A percentile compares a stretch with the other conserved stretches of the same genome.
These are phyloP conservation scores for Coemansia sp. DNA, from an alignment of 192 early-diverging fungal genomes.

Conservation along the genomic window DNA sequence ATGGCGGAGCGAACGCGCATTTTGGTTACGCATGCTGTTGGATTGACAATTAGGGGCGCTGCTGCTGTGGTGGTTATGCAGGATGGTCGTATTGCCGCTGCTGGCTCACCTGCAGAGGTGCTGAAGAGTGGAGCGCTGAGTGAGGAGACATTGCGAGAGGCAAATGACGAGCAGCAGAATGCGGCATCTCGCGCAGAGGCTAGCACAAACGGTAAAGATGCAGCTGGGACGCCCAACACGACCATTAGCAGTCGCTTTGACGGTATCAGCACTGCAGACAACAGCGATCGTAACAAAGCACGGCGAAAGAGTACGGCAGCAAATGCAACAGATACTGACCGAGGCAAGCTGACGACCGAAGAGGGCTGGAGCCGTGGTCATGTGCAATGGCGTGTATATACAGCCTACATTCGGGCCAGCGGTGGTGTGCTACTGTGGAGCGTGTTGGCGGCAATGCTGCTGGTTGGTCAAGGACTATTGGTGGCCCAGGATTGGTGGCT, in stretches of 20 bases:
- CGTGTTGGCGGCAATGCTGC: slow-evolving; percentile 34
- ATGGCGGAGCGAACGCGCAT: slow-evolving; percentile 77
- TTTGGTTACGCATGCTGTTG: slow-evolving; percentile 91
- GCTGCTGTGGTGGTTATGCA: slow-evolving; percentile 63
- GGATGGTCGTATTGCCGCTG: slow-evolving; percentile 61
- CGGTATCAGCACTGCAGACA: slow-evolving; percentile 2
- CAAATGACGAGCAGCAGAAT: slow-evolving; percentile 32
- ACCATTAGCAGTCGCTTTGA: slow-evolving; percentile 29
- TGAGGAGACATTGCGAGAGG: slow-evolving; percentile 33
- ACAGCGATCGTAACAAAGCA: background rate
- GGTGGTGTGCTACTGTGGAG: slow-evolving; percentile 67
- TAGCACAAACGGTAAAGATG: slow-evolving; percentile 18
- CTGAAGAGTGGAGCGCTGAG: slow-evolving; percentile 36
- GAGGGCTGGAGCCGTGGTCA: slow-evolving; percentile 80
- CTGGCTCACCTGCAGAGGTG: slow-evolving; percentile 54
- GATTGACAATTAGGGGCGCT: slow-evolving; percentile 61
- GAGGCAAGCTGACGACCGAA: slow-evolving; percentile 70
- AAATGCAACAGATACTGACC: slow-evolving; percentile 2
- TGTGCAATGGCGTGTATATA: slow-evolving; percentile 75
- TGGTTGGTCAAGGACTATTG: slow-evolving; percentile 30
- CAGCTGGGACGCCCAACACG: slow-evolving; percentile 15
- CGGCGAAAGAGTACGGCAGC: background rate
- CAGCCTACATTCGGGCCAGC: slow-evolving; percentile 68
- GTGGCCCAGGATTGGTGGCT: slow-evolving; percentile 55
- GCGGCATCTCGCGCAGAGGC: slow-evolving; percentile 26